A percentile compares a stretch with the other conserved stretches of the same genome.
These are phyloP conservation scores for Quercus berberidifolia DNA, from an alignment of 306 rosid species.

Conservation along the genomic window DNA sequence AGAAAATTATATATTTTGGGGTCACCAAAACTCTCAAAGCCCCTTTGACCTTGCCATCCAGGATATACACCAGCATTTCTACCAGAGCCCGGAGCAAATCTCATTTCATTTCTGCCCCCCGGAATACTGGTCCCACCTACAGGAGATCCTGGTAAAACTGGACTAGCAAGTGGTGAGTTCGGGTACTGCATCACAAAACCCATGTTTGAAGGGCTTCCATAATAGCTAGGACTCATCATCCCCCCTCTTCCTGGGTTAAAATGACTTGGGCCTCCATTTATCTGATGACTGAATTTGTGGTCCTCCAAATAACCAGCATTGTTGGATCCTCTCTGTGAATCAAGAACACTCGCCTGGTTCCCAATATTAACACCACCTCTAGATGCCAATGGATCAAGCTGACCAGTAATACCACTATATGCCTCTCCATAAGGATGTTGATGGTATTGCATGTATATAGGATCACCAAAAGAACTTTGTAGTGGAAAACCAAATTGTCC, in stretches of 20 bases:
- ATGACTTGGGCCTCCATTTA: conserved; percentile 26
- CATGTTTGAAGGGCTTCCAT: conserved; percentile 44
- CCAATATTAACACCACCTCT: conserved; percentile 27
- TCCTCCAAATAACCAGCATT: conserved; percentile 40
- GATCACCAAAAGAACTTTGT: conserved; percentile 46
- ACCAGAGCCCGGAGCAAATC: conserved; percentile 31
- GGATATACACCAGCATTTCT: conserved; percentile 37
- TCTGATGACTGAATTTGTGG: conserved; percentile 35
- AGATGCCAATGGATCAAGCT: conserved; percentile 30
- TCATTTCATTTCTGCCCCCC: conserved; percentile 45
- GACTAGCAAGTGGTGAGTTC: conserved; percentile 40
- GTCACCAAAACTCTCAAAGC: conserved; percentile 35
- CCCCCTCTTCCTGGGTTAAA: conserved; percentile 50
- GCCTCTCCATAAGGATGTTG: conserved; percentile 45
- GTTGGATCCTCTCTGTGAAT: conserved; percentile 30
- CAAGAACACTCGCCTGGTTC: conserved; percentile 29
- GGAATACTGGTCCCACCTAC: conserved; percentile 33
- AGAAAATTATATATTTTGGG: conserved; percentile 49
- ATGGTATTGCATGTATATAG: conserved; percentile 45
- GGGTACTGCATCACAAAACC: conserved; percentile 38
- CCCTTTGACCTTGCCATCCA: conserved; percentile 51
- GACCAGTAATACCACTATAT: conserved; percentile 32
- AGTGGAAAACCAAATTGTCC: conserved; percentile 44
- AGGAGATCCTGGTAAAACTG: conserved; percentile 38
- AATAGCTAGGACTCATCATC: conserved; percentile 37